Evolutionary conservation across 768 basidiomycete species (phyloP), one percentile per base, ranked within the genome.

Genomic region (Pluteus cervinus): DNA sequence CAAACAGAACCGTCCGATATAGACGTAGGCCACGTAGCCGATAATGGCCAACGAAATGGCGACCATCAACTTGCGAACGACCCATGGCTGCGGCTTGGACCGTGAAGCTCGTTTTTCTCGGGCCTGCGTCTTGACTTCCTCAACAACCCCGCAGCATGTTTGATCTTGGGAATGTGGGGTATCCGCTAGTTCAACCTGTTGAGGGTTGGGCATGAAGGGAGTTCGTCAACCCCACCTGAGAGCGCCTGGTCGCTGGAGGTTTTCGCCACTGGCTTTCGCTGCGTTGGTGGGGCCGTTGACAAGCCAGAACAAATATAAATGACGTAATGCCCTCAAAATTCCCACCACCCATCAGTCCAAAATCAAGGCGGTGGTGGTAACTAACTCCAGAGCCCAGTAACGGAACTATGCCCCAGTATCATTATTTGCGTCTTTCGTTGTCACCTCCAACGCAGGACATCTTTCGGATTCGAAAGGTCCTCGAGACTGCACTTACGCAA

Each of bases 1-100:
- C 24, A 77, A 63, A 51, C 81, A 84, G 5, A 91, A 68, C 37
- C 79, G 60, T 0, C 70, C 85, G 17, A 86, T 69, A 52, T 89
- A 89, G 2, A 91, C 89, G 54, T 93, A 94, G 17, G 58, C 65
- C 4, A 79, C 53, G 57, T 89, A 91, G 2, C 60, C 77, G 42
- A 79, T 70, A 40, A 91, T 63, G 0, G 65, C 81, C 15, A 73
- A 11, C 0, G 78, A 71, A 2, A 91, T 35, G 4, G 60, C 68
- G 18, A 90, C 66, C 50, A 79, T 65, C 24, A 86, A 48, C 64
- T 91, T 91, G 56, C 71, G 75, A 17, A 74, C 66, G 34, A 84
- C 60, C 86, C 86, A 89, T 38, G 86, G 81, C 42, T 84, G 84
- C 0, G 76, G 73, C 42, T 62, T 72, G 5, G 57, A 56, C 33